Evolutionary conservation across 2,329 filamentous ascomycete species (phyloP).

Genomic region (Akanthomyces muscarius): DNA sequence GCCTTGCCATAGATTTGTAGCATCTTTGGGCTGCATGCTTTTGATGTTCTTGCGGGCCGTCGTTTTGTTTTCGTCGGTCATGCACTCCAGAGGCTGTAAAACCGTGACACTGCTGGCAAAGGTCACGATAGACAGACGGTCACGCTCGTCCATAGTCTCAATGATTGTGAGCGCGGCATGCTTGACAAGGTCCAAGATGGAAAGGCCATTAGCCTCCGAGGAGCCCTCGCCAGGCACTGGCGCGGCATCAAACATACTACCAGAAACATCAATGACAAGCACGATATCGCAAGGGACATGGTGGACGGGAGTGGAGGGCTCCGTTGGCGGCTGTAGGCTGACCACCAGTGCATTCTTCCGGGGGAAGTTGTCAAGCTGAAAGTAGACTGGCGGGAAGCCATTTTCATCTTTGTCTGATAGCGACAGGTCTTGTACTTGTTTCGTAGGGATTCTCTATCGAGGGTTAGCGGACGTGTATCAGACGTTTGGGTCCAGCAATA

Average conservation of each 20-base stretch:
- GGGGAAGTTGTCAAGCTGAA: not conserved
- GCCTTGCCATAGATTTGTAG: slow-evolving; percentile 58
- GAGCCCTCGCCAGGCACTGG: slow-evolving; percentile 41
- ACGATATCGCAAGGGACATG: slow-evolving; percentile 57
- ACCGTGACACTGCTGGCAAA: slow-evolving; percentile 43
- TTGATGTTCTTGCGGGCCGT: slow-evolving; percentile 39
- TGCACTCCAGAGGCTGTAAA: slow-evolving; percentile 43
- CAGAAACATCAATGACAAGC: slow-evolving; percentile 58
- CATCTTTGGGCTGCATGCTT: slow-evolving; percentile 32
- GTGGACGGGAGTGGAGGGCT: slow-evolving; percentile 26
- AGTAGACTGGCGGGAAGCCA: not conserved
- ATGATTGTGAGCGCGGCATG: slow-evolving; percentile 57
- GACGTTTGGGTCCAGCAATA: not conserved
- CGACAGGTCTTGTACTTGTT: not conserved
- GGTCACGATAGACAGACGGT: slow-evolving; percentile 55
- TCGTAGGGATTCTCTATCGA: not conserved
- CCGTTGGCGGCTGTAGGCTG: slow-evolving; percentile 42
- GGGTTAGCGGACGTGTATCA: not conserved
- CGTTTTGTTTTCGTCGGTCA: slow-evolving; percentile 46
- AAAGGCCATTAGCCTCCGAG: slow-evolving; percentile 48
- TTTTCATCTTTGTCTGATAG: not conserved
- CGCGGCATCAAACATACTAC: slow-evolving; percentile 49
- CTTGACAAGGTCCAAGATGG: slow-evolving; percentile 56
- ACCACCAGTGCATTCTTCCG: slow-evolving; percentile 35
- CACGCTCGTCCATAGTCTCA: slow-evolving; percentile 49